phyloP scores from a whole-genome alignment of 1,139 yeast species.

The Hemisphaericaspora lyxosophila region DNA sequence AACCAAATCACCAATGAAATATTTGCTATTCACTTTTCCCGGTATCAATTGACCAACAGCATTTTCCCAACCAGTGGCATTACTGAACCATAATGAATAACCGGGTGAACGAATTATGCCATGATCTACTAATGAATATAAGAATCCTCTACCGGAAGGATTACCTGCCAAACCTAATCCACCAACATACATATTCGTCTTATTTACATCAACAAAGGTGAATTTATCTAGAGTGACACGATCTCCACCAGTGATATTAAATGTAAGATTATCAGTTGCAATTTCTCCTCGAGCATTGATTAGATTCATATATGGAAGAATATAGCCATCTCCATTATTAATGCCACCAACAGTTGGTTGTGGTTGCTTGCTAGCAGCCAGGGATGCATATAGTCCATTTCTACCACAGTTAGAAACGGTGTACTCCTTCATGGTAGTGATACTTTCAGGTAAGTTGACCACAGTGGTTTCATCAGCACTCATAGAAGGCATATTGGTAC shows the following conservation, averaged over 20 bases:
- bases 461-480: background rate
- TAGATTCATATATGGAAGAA: constrained; percentile 30
- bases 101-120: constrained; percentile 46
- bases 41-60: constrained; percentile 47
- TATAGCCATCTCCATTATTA: constrained; percentile 17
- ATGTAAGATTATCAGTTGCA: constrained; percentile 23
- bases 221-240: constrained; percentile 20
- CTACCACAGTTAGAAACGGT: constrained; percentile 28
- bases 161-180: constrained; percentile 54
- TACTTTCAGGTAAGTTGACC: constrained; percentile 16
- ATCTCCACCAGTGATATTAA: constrained; percentile 17
- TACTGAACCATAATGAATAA: constrained; percentile 55
- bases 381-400: constrained; percentile 24
- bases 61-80: constrained; percentile 13
- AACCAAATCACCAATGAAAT: constrained; percentile 46
- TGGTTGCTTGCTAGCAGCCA: constrained; percentile 7
- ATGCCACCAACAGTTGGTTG: constrained; percentile 16
- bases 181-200: constrained; percentile 27
- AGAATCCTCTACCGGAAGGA: constrained; percentile 38
- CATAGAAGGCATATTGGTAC: constrained; percentile 6
- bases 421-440: constrained; percentile 22
- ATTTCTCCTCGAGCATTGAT: constrained; percentile 29
- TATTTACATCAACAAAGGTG: constrained; percentile 29
- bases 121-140: constrained; percentile 31
- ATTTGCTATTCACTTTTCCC: constrained; percentile 56